A percentile compares a stretch with the other conserved stretches of the same genome.
phyloP scores from a whole-genome alignment of 2,329 filamentous ascomycete species.

The Teratosphaeria pseudoeucalypti region DNA sequence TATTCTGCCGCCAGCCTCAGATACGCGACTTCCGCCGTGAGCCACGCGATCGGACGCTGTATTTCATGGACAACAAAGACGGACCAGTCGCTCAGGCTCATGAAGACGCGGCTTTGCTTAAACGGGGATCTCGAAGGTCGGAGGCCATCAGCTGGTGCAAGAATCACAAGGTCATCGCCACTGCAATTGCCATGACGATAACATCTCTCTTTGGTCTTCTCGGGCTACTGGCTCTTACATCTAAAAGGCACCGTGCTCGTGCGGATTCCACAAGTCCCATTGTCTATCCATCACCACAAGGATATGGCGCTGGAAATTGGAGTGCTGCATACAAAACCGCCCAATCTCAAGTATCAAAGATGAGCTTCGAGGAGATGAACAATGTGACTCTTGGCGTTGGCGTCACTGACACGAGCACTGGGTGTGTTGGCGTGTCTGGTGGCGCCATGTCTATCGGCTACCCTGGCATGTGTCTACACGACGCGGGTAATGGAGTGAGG shows the following conservation, averaged over 20 bases:
- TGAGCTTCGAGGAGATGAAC: constrained; percentile 28
- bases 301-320: constrained; percentile 26
- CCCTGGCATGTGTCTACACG: constrained; percentile 32
- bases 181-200: constrained; percentile 13
- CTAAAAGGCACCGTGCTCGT: constrained; percentile 9
- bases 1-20: background rate
- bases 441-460: constrained; percentile 27
- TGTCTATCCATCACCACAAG: constrained; percentile 24
- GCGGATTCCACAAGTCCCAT: constrained; percentile 18
- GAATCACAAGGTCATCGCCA: constrained; percentile 15
- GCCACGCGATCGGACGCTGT: background rate
- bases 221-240: constrained; percentile 17
- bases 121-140: background rate
- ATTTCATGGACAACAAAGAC: background rate
- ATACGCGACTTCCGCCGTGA: background rate
- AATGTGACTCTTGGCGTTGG: constrained; percentile 28
- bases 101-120: constrained; percentile 4
- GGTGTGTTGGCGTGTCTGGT: constrained; percentile 29
- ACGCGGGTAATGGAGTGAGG: constrained; percentile 34
- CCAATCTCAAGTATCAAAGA: constrained; percentile 22
- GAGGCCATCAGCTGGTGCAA: constrained; percentile 3
- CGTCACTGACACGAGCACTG: constrained; percentile 18
- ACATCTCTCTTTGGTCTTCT: constrained; percentile 20
- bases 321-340: constrained; percentile 22
- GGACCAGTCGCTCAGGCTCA: background rate